phyloP scores from a whole-genome alignment of 768 basidiomycete species.

The Omphalotus guepiniiformis region DNA sequence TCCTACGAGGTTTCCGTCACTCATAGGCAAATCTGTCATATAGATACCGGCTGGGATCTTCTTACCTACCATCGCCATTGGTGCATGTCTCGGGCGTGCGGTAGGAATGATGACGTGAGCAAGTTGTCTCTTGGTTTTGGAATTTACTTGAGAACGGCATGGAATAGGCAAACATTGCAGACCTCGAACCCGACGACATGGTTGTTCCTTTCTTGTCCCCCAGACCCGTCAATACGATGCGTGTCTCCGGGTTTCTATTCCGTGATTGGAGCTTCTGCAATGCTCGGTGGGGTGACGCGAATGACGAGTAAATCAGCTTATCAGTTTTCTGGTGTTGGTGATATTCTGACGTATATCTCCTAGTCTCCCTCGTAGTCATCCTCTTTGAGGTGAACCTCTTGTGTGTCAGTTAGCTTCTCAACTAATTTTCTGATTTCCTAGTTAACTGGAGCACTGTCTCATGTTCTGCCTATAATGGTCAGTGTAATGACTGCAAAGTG shows the following conservation, averaged over 20 bases:
- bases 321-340: neutral
- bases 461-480: slow-evolving; percentile 81
- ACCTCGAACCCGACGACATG: slow-evolving; percentile 62
- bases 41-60: slow-evolving; percentile 77
- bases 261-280: slow-evolving; percentile 70
- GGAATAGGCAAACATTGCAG: slow-evolving; percentile 59
- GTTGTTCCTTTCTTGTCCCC: slow-evolving; percentile 70
- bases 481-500: slow-evolving; percentile 75
- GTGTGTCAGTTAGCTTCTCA: too few species aligned
- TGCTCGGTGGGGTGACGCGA: slow-evolving; percentile 72
- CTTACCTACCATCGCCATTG: slow-evolving; percentile 70
- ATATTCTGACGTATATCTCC: neutral
- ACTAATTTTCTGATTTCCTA: neutral
- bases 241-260: slow-evolving; percentile 76
- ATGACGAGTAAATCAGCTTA: slow-evolving; percentile 56
- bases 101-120: slow-evolving; percentile 64
- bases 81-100: slow-evolving; percentile 68
- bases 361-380: slow-evolving; percentile 74
- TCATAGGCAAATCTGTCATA: neutral
- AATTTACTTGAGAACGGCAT: neutral
- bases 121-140: too few species aligned
- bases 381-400: slow-evolving; percentile 68
- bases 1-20: neutral
- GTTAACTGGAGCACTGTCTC: slow-evolving; percentile 76
- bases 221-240: slow-evolving; percentile 63